Conservation (phyloP, 2,329 filamentous ascomycete genomes). For the Teratosphaeriaceae sp. region DNA sequence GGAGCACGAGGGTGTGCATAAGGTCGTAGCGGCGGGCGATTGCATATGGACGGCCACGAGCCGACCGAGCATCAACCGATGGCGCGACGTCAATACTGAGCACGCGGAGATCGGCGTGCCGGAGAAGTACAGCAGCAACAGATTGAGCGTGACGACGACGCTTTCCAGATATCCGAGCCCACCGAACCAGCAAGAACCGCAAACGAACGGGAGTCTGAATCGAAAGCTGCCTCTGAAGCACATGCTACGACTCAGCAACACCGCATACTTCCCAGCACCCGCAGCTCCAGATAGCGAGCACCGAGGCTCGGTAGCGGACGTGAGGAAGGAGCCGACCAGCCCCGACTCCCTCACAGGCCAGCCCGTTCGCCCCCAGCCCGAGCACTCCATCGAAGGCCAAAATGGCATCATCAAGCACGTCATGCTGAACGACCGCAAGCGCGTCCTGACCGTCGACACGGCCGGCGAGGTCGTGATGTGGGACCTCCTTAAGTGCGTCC, state of each 20-base stretch:
- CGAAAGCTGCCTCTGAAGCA: constrained; percentile 71
- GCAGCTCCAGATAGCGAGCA: constrained; percentile 33
- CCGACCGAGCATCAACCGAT: constrained; percentile 86
- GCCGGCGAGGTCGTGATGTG: constrained; percentile 91
- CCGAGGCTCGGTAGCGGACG: constrained; percentile 26
- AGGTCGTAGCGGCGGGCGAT: constrained; percentile 57
- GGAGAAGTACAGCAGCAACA: constrained; percentile 45
- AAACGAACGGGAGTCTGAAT: constrained; percentile 27
- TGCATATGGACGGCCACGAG: constrained; percentile 87
- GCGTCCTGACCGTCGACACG: constrained; percentile 87
- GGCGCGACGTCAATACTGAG: constrained; percentile 77
- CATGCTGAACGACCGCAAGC: constrained; percentile 81
- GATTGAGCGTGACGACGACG: constrained; percentile 45
- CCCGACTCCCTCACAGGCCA: constrained; percentile 24
- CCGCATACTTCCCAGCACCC: constrained; percentile 62
- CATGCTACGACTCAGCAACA: constrained; percentile 76
- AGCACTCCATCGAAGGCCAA: constrained; percentile 72
- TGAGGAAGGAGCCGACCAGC: constrained; percentile 47
- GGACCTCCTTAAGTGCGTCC: constrained; percentile 85
- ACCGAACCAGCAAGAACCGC: constrained; percentile 22
- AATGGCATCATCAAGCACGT: constrained; percentile 92
- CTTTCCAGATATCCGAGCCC: constrained; percentile 36
- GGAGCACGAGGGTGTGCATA: constrained; percentile 76
- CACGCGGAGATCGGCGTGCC: constrained; percentile 58
- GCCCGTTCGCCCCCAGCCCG: constrained; percentile 39